Conservation (phyloP, 176 grass and related monocot species). For the Oryza glumipatula region DNA sequence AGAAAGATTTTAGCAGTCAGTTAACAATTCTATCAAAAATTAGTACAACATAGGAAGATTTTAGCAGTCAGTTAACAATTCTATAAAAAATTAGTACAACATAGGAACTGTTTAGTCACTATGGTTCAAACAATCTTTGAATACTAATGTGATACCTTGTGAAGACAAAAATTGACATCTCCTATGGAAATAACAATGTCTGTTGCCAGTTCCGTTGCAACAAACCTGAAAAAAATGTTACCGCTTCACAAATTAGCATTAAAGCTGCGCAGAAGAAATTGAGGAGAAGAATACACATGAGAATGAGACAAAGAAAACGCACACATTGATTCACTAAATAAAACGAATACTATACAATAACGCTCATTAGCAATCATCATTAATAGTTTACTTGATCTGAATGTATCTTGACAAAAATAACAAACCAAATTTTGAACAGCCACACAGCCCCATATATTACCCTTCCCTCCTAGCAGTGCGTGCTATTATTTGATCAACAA, state of each 20-base stretch:
- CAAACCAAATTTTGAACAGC: not conserved
- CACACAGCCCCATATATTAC: not conserved
- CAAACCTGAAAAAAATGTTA: conserved; percentile 76
- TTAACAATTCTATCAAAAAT: not conserved
- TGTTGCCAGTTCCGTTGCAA: conserved; percentile 89
- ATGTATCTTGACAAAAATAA: not conserved
- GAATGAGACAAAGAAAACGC: not conserved
- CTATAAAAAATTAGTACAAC: conserved; percentile 1
- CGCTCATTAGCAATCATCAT: not conserved
- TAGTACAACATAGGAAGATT: not conserved
- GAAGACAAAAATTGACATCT: conserved; percentile 94
- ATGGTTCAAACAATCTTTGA: conserved; percentile 11
- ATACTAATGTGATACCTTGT: conserved; percentile 70
- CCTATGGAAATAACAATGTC: conserved; percentile 82
- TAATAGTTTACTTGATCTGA: not conserved
- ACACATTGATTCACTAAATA: not conserved
- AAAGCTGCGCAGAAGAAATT: not conserved
- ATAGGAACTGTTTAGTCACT: not conserved
- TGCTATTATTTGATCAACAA: conserved; percentile 1
- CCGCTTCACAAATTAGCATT: conserved; percentile 1
- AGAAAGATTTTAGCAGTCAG: not conserved
- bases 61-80: conserved; percentile 2
- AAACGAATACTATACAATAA: not conserved
- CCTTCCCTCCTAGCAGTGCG: not conserved
- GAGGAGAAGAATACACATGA: not conserved